Conservation (phyloP, 441 rosid species). For the Eruca vesicaria region DNA sequence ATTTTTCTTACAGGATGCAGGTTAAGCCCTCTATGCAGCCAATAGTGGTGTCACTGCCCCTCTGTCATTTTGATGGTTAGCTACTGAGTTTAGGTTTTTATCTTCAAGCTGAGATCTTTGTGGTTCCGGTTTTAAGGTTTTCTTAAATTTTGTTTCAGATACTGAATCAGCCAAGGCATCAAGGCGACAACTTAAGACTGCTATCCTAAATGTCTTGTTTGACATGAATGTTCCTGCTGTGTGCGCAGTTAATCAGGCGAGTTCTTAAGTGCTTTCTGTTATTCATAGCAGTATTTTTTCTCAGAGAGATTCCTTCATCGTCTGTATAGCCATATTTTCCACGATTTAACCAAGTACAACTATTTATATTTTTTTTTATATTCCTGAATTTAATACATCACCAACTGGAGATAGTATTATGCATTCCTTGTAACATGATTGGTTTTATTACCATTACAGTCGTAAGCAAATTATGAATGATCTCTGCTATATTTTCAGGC, state of each 20-base stretch:
- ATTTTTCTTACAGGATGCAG: conserved; percentile 77
- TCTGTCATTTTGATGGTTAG: conserved; percentile 94
- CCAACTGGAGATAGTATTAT: not conserved
- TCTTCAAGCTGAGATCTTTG: conserved; percentile 4
- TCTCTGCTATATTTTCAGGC: conserved; percentile 49
- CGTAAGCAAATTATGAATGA: conserved; percentile 12
- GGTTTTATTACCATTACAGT: not conserved
- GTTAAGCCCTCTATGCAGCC: conserved; percentile 72
- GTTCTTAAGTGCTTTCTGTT: not conserved
- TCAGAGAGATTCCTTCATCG: not conserved
- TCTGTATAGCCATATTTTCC: not conserved
- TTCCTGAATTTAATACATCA: not conserved
- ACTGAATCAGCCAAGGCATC: conserved; percentile 91
- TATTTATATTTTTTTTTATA: not conserved
- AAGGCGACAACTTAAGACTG: conserved; percentile 82
- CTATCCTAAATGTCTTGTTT: conserved; percentile 67
- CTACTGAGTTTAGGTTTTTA: conserved; percentile 13
- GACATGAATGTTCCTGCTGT: conserved; percentile 90
- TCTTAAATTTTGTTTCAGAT: conserved; percentile 41
- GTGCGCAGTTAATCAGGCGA: conserved; percentile 86
- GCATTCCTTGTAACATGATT: not conserved
- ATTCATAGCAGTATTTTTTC: not conserved
- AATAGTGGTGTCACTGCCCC: conserved; percentile 70
- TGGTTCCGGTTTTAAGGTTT: conserved; percentile 5
- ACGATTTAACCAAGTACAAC: not conserved